A percentile compares a stretch with the other conserved stretches of the same genome.
phyloP scores from a whole-genome alignment of 2,329 filamentous ascomycete species.

The Exophiala lecanii-corni region DNA sequence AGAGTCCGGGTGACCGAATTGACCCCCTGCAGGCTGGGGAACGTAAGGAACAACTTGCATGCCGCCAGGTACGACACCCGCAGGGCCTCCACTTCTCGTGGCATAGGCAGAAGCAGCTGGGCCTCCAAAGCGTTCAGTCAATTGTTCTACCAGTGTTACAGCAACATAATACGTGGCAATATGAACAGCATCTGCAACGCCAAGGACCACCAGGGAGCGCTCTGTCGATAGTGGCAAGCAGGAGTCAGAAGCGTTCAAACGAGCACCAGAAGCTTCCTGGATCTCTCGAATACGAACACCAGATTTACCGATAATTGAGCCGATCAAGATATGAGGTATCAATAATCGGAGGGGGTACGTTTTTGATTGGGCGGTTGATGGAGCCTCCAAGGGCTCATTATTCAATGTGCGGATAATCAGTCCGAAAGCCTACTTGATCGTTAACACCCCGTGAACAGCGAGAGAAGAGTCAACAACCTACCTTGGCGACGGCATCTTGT shows the following conservation, averaged over 20 bases:
- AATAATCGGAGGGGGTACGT: slow-evolving; percentile 94
- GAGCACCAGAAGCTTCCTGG: slow-evolving; percentile 92
- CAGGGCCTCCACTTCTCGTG: slow-evolving; percentile 86
- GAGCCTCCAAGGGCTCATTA: slow-evolving; percentile 83
- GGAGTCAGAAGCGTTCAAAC: slow-evolving; percentile 92
- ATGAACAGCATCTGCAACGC: slow-evolving; percentile 95
- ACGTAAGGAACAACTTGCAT: slow-evolving; percentile 99
- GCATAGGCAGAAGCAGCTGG: slow-evolving; percentile 97
- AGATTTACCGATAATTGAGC: slow-evolving; percentile 96
- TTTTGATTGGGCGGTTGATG: slow-evolving; percentile 91
- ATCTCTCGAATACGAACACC: slow-evolving; percentile 96
- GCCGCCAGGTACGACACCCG: slow-evolving; percentile 88
- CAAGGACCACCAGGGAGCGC: slow-evolving; percentile 94
- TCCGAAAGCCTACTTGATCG: slow-evolving; percentile 74
- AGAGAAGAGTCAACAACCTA: slow-evolving; percentile 39
- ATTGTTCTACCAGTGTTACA: slow-evolving; percentile 93
- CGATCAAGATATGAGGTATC: slow-evolving; percentile 94
- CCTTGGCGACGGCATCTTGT: slow-evolving; percentile 95
- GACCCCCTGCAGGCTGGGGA: slow-evolving; percentile 85
- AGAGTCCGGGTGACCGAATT: slow-evolving; percentile 86
- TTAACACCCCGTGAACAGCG: slow-evolving; percentile 30
- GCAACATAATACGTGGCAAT: slow-evolving; percentile 99
- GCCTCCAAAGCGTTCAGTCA: slow-evolving; percentile 93
- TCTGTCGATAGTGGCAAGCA: slow-evolving; percentile 93
- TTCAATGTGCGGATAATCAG: slow-evolving; percentile 97